phyloP scores from a whole-genome alignment of 2,329 filamentous ascomycete species.

The Myriangium duriaei region DNA sequence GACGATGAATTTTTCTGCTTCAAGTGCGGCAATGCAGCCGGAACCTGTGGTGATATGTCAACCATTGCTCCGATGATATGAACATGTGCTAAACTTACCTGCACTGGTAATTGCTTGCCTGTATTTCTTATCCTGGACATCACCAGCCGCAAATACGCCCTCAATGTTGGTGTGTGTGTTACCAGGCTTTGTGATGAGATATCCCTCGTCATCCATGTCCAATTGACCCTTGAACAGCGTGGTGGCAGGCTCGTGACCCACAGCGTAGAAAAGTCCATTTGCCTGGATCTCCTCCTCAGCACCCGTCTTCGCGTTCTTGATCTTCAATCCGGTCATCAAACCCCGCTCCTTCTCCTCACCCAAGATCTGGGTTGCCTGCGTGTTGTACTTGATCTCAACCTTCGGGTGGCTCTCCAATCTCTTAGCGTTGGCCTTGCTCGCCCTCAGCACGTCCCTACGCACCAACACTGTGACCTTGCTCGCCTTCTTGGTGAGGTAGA shows the following conservation, averaged over 20 bases:
- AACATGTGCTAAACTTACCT: constrained; percentile 44
- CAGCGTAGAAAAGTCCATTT: constrained; percentile 91
- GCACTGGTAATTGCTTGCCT: constrained; percentile 96
- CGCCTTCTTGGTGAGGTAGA: constrained; percentile 96
- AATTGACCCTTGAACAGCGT: constrained; percentile 82
- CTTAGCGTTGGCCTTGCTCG: constrained; percentile 83
- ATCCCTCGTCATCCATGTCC: constrained; percentile 78
- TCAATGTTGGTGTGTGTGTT: constrained; percentile 77
- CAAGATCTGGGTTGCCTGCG: constrained; percentile 66
- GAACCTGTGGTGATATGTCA: constrained; percentile 48
- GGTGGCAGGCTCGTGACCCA: constrained; percentile 92
- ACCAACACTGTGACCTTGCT: constrained; percentile 91
- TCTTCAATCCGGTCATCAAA: constrained; percentile 74
- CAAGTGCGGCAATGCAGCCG: constrained; percentile 88
- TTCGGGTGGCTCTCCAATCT: constrained; percentile 74
- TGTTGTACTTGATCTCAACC: constrained; percentile 81
- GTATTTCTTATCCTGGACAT: constrained; percentile 98
- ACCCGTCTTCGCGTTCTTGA: constrained; percentile 68
- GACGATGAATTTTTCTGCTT: constrained; percentile 85
- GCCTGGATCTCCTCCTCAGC: constrained; percentile 73
- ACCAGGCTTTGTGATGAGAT: constrained; percentile 79
- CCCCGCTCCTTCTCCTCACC: constrained; percentile 63
- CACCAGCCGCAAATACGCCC: constrained; percentile 91
- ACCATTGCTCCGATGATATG: not conserved
- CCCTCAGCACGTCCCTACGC: constrained; percentile 71